Percentiles rank a stretch among this genome's conserved stretches.
These are phyloP conservation scores for Neonectria punicea DNA, from an alignment of 2,329 filamentous ascomycete species.

Conservation along the genomic window DNA sequence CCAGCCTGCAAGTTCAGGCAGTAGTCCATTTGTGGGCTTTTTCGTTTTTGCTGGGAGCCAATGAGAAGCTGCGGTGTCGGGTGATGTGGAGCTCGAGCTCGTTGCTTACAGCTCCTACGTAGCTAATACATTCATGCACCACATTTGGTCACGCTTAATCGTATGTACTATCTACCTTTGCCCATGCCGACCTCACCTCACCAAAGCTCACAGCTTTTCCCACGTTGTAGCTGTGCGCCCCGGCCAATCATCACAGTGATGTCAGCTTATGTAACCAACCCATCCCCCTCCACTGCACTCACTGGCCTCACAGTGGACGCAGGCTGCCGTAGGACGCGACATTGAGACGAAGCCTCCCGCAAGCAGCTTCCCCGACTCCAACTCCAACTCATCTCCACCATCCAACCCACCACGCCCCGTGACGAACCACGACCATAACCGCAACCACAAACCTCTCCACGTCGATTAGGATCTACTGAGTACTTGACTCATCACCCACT, in stretches of 20 bases:
- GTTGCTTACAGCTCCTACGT: constrained; percentile 18
- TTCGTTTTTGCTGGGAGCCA: constrained; percentile 5
- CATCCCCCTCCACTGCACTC: constrained; percentile 5
- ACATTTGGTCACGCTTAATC: accelerated
- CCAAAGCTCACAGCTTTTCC: constrained; percentile 30
- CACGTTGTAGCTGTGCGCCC: constrained; percentile 18
- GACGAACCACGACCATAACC: background rate
- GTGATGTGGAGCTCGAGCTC: constrained; percentile 7
- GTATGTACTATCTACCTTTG: constrained; percentile 1
- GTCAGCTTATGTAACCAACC: constrained; percentile 45
- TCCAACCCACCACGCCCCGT: constrained; percentile 10
- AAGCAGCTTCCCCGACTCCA: constrained; percentile 15
- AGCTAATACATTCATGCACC: constrained; percentile 1
- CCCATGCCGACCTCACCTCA: background rate
- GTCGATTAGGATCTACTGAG: constrained; percentile 19
- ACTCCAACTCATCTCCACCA: constrained; percentile 31
- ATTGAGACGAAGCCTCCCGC: constrained; percentile 38
- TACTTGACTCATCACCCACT: background rate
- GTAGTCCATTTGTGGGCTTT: background rate
- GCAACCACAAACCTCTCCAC: constrained; percentile 3
- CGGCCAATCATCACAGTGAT: constrained; percentile 45
- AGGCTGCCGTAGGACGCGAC: constrained; percentile 53
- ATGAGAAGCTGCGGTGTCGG: background rate
- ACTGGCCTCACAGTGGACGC: constrained; percentile 28
- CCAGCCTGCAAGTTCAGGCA: constrained; percentile 4